Evolutionary conservation across 1,284 basidiomycete species (phyloP).

Genomic region (Tilletia indica): DNA sequence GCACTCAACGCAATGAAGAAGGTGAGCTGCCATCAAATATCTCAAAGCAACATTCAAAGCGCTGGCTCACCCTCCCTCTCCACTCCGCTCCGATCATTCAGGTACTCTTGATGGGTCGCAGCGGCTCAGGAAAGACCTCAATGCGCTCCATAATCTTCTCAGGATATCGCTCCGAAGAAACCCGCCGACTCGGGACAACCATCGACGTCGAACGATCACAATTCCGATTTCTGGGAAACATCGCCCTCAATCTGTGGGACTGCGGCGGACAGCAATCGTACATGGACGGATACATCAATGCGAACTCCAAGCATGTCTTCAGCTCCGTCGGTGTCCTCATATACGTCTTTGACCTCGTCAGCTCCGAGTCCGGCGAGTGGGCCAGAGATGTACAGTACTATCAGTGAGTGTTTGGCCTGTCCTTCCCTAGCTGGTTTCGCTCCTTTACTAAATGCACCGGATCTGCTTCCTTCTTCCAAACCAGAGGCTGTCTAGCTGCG

Average conservation of each 20-base stretch:
- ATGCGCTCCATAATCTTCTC: slow-evolving; percentile 99
- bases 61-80: too few species aligned
- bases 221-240: slow-evolving; percentile 90
- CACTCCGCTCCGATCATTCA: slow-evolving; percentile 8
- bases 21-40: background rate
- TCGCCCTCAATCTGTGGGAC: slow-evolving; percentile 94
- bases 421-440: background rate
- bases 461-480: too few species aligned
- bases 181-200: slow-evolving; percentile 86
- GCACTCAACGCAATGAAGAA: background rate
- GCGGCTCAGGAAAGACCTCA: slow-evolving; percentile 72
- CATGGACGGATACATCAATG: slow-evolving; percentile 90
- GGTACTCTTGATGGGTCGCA: slow-evolving; percentile 54
- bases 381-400: slow-evolving; percentile 56
- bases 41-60: background rate
- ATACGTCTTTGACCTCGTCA: slow-evolving; percentile 41
- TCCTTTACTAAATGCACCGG: too few species aligned
- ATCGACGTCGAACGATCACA: slow-evolving; percentile 98
- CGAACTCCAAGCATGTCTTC: slow-evolving; percentile 88
- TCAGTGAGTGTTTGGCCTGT: slow-evolving; percentile 27
- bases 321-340: slow-evolving; percentile 67
- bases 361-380: slow-evolving; percentile 57
- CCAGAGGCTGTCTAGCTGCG: slow-evolving; percentile 45
- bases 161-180: slow-evolving; percentile 88
- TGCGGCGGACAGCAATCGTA: slow-evolving; percentile 97